Evolutionary conservation across 2,329 filamentous ascomycete species (phyloP), one percentile per base, ranked within the genome.

Genomic region (Monilinia fructigena): DNA sequence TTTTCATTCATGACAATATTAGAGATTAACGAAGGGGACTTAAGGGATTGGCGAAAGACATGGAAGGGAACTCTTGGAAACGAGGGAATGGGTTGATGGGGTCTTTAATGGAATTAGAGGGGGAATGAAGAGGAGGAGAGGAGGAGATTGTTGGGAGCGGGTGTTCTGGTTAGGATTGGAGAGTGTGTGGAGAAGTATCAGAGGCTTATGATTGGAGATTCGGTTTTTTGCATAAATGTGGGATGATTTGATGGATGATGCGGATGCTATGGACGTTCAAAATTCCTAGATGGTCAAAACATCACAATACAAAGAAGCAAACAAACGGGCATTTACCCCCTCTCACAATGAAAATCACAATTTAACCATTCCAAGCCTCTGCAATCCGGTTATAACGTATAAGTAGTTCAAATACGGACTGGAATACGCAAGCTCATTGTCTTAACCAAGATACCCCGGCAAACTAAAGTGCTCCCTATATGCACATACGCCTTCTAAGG

Each of bases 121-220:
- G 80, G 82, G 26, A 79, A 81, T 48, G 81, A 83, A 55, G 89
- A 97, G 75, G 92, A 95, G 76, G 91, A 90, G 67, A 87, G 89
- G 69, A 86, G 94, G 42, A 89, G 92, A 80, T 91, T 88, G 80
- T 75, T 95, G 73, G 89, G 91, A 5, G 92, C 92, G 0, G 90
- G 88, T 0, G 87, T 93, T 60, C 77, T 96, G 72, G 85, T 98
- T 45, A 89, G 89, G 74, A 82, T 93, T 71, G 85, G 88, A 56
- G 93, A 97, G 77, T 87, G 92, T 11, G 87, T 94, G 70, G 91
- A 96, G 74, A 90, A 87, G 77, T 93, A 93, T 75, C 89, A 93
- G 77, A 85, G 87, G 66, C 77, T 91, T 67, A 77, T 97, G 73
- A 85, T 95, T 80, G 93, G 93, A 1, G 85, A 91, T 68, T 78